Conservation (phyloP, 2,329 filamentous ascomycete genomes). For the Nectriaceae sp. region DNA sequence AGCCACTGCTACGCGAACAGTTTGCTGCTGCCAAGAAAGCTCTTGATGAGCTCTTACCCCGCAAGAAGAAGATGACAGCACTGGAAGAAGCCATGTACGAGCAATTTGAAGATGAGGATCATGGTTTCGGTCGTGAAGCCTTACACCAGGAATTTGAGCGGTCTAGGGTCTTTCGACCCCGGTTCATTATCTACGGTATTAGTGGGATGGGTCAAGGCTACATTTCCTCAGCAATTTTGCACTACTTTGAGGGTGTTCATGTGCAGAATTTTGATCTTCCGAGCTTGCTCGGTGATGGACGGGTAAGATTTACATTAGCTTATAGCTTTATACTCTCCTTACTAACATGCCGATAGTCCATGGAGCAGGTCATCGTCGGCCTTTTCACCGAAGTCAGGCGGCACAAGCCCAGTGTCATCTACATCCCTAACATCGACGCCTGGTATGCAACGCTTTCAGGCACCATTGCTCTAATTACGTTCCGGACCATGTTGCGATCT, state of each 20-base stretch:
- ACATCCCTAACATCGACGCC: constrained; percentile 84
- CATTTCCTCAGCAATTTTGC: constrained; percentile 79
- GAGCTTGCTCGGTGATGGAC: constrained; percentile 80
- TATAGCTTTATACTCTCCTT: background rate
- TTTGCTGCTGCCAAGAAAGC: constrained; percentile 68
- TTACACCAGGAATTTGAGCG: constrained; percentile 78
- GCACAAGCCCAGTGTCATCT: constrained; percentile 95
- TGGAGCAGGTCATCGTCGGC: constrained; percentile 87
- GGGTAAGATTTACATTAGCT: constrained; percentile 49
- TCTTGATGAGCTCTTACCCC: constrained; percentile 77
- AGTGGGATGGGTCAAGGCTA: constrained; percentile 95
- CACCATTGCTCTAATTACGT: constrained; percentile 75
- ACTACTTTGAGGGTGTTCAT: constrained; percentile 90
- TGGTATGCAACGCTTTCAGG: constrained; percentile 72
- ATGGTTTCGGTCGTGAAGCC: constrained; percentile 83
- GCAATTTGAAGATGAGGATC: constrained; percentile 78
- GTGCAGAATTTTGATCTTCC: constrained; percentile 93
- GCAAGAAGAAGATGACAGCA: constrained; percentile 83
- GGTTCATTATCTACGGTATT: constrained; percentile 79
- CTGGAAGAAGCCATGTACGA: constrained; percentile 93
- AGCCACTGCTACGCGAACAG: constrained; percentile 76
- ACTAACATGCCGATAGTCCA: constrained; percentile 49
- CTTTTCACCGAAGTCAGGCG: constrained; percentile 90
- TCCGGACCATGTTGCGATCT: constrained; percentile 77
- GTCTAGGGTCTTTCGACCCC: constrained; percentile 83